These are phyloP conservation scores for Coniochaeta sp. DNA, from an alignment of 2,329 filamentous ascomycete species.

Conservation along the genomic window DNA sequence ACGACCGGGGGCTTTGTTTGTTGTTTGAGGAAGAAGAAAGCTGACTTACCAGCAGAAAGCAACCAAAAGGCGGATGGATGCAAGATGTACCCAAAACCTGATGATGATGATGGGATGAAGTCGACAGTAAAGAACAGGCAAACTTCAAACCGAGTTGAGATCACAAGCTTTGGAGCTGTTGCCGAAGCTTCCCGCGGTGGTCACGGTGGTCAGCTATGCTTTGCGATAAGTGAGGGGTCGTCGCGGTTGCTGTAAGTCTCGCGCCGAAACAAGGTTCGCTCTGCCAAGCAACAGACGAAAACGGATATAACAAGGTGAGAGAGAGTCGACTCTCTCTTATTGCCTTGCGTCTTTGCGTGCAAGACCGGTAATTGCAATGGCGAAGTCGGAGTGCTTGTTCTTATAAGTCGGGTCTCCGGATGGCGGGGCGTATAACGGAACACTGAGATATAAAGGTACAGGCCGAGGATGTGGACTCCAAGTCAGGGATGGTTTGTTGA, in stretches of 20 bases:
- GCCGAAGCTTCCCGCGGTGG: not conserved
- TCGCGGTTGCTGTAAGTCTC: not conserved
- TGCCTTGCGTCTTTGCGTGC: not conserved
- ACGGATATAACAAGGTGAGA: not conserved
- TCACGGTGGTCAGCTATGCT: not conserved
- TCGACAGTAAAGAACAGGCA: too few relatives aligned
- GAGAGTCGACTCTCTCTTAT: not conserved
- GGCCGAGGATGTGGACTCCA: not conserved
- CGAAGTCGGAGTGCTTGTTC: not conserved
- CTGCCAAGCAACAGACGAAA: not conserved
- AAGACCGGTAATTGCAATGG: not conserved
- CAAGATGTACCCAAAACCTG: not conserved
- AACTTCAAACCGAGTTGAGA: too few relatives aligned
- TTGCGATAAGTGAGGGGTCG: not conserved
- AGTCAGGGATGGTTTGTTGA: too few relatives aligned
- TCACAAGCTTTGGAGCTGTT: not conserved
- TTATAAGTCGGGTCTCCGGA: not conserved
- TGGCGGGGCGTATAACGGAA: not conserved
- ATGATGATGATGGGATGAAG: not conserved
- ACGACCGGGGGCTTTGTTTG: not conserved
- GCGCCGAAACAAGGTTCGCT: not conserved
- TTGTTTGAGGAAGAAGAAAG: too few relatives aligned
- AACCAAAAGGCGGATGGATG: not conserved
- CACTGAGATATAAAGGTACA: not conserved
- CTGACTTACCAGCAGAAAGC: not conserved